A percentile compares a stretch with the other conserved stretches of the same genome.
phyloP scores from a whole-genome alignment of 108 stramenopile genomes.

The Fragilariopsis cylindrus region DNA sequence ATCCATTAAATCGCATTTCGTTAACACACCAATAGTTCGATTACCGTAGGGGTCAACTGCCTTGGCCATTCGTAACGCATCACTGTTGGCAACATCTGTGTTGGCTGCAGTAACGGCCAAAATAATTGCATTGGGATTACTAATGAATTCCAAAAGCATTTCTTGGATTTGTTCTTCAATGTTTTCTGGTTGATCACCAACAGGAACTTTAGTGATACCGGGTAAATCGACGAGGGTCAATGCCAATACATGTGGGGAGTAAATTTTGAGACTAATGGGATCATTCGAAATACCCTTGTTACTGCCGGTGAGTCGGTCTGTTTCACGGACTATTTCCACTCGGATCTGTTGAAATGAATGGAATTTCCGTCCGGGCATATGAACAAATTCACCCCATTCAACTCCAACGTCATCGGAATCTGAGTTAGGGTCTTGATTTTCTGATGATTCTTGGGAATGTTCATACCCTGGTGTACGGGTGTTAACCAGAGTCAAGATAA shows the following conservation, averaged over 20 bases:
- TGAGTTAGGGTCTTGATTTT: constrained; percentile 17
- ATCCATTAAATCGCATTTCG: constrained; percentile 99
- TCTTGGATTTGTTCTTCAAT: constrained; percentile 92
- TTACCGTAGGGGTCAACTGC: constrained; percentile 89
- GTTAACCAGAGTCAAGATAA: constrained; percentile 90
- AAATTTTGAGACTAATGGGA: constrained; percentile 95
- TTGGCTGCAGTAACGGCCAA: constrained; percentile 97
- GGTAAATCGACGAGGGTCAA: constrained; percentile 99
- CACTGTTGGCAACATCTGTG: constrained; percentile 96
- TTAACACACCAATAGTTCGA: constrained; percentile 97
- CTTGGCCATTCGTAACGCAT: constrained; percentile 94
- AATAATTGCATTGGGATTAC: constrained; percentile 95
- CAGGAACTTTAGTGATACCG: constrained; percentile 93
- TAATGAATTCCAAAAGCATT: constrained; percentile 91
- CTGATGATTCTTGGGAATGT: constrained; percentile 21
- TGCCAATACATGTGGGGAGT: constrained; percentile 90
- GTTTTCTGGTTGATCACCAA: constrained; percentile 96
- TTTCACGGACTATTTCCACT: constrained; percentile 91
- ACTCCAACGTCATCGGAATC: constrained; percentile 25
- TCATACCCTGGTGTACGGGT: constrained; percentile 42
- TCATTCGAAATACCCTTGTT: constrained; percentile 91
- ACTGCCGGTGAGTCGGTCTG: constrained; percentile 91
- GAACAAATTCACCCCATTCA: constrained; percentile 98
- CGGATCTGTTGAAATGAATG: constrained; percentile 89
- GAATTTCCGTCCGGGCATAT: constrained; percentile 86